Evolutionary conservation across 2,329 filamentous ascomycete genomes (phyloP).

Genomic region (Albophoma yamanashiensis): DNA sequence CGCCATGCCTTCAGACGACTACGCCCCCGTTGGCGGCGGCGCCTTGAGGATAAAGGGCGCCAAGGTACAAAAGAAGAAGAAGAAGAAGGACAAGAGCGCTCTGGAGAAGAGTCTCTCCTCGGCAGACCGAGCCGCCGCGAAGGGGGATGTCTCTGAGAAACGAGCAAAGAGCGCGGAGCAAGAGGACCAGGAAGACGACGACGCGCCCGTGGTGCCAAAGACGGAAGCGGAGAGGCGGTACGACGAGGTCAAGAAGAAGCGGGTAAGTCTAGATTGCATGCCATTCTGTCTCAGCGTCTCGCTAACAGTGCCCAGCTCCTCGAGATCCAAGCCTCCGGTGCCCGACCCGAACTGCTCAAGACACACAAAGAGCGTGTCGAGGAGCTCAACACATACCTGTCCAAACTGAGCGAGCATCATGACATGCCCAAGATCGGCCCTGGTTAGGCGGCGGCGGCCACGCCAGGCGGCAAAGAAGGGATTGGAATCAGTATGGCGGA

Average conservation of each 20-base stretch:
- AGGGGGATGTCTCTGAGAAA: constrained; percentile 12
- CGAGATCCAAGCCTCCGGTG: constrained; percentile 52
- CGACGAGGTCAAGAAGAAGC: constrained; percentile 71
- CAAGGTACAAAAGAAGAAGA: constrained; percentile 57
- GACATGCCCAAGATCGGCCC: constrained; percentile 74
- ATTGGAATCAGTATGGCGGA: constrained; percentile 4
- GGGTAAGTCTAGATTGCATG: constrained; percentile 42
- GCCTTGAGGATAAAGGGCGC: constrained; percentile 78
- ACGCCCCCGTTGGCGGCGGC: constrained; percentile 54
- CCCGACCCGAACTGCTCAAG: constrained; percentile 71
- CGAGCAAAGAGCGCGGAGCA: constrained; percentile 14
- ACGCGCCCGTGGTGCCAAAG: constrained; percentile 39
- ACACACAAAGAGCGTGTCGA: constrained; percentile 96
- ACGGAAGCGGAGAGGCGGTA: constrained; percentile 76
- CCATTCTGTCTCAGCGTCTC: neutral
- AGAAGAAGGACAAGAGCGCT: constrained; percentile 37
- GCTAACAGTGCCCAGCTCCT: constrained; percentile 51
- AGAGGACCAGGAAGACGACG: constrained; percentile 21
- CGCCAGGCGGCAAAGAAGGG: neutral
- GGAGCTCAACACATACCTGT: constrained; percentile 88
- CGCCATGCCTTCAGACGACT: constrained; percentile 64
- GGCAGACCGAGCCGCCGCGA: constrained; percentile 10
- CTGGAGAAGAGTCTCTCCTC: constrained; percentile 36
- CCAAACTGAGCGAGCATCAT: constrained; percentile 88
- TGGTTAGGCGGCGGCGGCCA: constrained; percentile 30